Conservation (phyloP, 176 grass and related monocot species). For the Carex parvula region DNA sequence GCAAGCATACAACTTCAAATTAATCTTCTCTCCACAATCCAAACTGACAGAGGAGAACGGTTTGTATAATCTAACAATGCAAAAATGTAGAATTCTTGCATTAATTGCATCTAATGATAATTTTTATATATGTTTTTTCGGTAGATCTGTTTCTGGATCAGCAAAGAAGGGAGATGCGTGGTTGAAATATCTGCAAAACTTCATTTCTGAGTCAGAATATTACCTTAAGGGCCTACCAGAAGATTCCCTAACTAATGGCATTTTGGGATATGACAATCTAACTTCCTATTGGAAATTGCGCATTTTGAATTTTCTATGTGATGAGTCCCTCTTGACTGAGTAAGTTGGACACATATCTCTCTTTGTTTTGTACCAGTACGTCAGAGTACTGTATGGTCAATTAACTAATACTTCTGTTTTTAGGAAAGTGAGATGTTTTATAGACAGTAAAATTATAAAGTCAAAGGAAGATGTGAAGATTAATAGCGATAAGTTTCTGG, state of each 20-base stretch:
- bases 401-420: constrained; percentile 30
- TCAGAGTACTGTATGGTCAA: constrained; percentile 23
- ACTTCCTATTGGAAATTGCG: constrained; percentile 51
- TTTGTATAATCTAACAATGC: constrained; percentile 29
- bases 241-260: constrained; percentile 38
- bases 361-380: constrained; percentile 12
- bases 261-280: constrained; percentile 58
- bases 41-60: constrained; percentile 51
- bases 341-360: constrained; percentile 36
- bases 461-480: constrained; percentile 45
- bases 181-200: constrained; percentile 47
- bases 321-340: constrained; percentile 62
- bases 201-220: constrained; percentile 42
- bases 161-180: constrained; percentile 53
- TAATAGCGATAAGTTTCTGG: constrained; percentile 40
- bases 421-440: constrained; percentile 68
- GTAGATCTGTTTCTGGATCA: constrained; percentile 43
- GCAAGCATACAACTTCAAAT: constrained; percentile 55
- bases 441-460: constrained; percentile 50
- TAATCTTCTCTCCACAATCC: constrained; percentile 63
- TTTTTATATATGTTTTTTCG: constrained; percentile 3
- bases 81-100: constrained; percentile 17
- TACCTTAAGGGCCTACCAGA: constrained; percentile 38
- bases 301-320: constrained; percentile 78
- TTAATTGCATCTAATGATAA: constrained; percentile 11